Base-by-base conservation (phyloP, 2,329 filamentous ascomycete species). In the Rhynchosporium agropyri region DNA sequence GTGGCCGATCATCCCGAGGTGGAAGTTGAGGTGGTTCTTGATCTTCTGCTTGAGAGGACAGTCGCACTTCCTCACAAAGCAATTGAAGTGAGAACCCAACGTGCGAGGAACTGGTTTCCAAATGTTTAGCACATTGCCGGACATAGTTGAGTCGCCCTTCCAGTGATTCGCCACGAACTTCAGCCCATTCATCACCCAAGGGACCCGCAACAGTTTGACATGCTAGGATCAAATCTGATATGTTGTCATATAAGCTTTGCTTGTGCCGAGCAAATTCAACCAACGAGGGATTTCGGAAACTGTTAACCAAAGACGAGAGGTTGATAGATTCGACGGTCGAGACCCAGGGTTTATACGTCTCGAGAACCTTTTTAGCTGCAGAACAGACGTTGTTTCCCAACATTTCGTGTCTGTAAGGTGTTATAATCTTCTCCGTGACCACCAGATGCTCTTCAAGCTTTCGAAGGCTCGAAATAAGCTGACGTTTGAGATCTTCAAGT, bases 171-270 rank as follows among this genome's bases (percentile, higher is more conserved):
- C 92, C 92, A 49, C 92, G 87, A n/a, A 93, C 82, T 74, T 97
- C 92, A 3, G 93, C 87, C 95, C 95, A 99, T 77, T 99, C 95
- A 74, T 99, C 95, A 8, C 89, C 91, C 49, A 99, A 77, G 5
- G 95, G 95, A 8, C 91, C 91, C 5, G 92, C 91, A n/a, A 98
- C 89, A 29, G 90, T 87, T 77, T 99, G 95, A 72, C 93, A 97
- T 63, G 89, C 87, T 56, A 97, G 79, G 3, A 98, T 79, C 33
- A 99, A 83, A 74, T 98, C 95, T 8, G 92, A 93, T 61, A 97
- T 89, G 63, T 92, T 90, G 76, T 98, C 95, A 76, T 98, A 98
- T 20, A 96, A 81, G 70, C 89, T 90, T 76, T 99, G 95, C 77
- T 98, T 98, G 75, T 96, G 91, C 38, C 88, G 84, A 72, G 88